These are phyloP conservation scores for Xylariales sp. DNA, from an alignment of 2,329 filamentous ascomycete genomes.

Conservation along the genomic window DNA sequence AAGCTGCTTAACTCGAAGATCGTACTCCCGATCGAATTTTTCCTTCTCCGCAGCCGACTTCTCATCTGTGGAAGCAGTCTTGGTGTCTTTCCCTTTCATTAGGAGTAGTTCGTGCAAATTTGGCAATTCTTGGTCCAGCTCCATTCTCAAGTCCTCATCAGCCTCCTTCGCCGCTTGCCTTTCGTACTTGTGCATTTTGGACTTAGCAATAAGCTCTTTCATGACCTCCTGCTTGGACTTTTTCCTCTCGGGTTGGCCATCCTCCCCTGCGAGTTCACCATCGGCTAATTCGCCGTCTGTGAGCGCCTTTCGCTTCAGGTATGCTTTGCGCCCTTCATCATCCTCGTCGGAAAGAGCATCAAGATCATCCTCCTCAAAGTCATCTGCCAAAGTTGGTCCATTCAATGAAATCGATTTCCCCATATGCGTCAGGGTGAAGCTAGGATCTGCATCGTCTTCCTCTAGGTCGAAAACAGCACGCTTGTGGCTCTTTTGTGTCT, in stretches of 20 bases:
- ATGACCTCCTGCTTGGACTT: conserved; percentile 97
- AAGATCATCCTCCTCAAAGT: conserved; percentile 77
- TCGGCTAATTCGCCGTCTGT: conserved; percentile 37
- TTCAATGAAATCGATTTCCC: conserved; percentile 70
- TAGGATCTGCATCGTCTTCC: conserved; percentile 64
- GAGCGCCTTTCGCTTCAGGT: conserved; percentile 52
- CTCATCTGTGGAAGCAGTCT: conserved; percentile 19
- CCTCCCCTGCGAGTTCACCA: conserved; percentile 43
- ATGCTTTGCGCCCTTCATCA: conserved; percentile 46
- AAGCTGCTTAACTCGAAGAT: conserved; percentile 75
- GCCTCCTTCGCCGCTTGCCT: conserved; percentile 89
- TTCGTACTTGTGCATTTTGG: conserved; percentile 92
- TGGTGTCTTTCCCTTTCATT: conserved; percentile 35
- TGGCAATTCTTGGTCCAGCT: conserved; percentile 78
- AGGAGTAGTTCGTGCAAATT: conserved; percentile 71
- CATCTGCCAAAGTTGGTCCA: conserved; percentile 52
- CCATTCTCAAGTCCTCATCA: conserved; percentile 79
- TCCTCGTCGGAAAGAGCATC: conserved; percentile 56
- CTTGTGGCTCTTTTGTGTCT: conserved; percentile 76
- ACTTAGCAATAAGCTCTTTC: conserved; percentile 97
- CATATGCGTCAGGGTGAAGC: conserved; percentile 73
- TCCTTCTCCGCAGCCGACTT: conserved; percentile 55
- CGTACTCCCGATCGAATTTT: conserved; percentile 81
- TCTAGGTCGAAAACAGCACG: conserved; percentile 88
- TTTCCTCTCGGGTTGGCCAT: conserved; percentile 70